Evolutionary conservation across 2,329 filamentous ascomycete genomes (phyloP), one percentile per base, ranked within the genome.

Genomic region (Stemphylium beticola): DNA sequence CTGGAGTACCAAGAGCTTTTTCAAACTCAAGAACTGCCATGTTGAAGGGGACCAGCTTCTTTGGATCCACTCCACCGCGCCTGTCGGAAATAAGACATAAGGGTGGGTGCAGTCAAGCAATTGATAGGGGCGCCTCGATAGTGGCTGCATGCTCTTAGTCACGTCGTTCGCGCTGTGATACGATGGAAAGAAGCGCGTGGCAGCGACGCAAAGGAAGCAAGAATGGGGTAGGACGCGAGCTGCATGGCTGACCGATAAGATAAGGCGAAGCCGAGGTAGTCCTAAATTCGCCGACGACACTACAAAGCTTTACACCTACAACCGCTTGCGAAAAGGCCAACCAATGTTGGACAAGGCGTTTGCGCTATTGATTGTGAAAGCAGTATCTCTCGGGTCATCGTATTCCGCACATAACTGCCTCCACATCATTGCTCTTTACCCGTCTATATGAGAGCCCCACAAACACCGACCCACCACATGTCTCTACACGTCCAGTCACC

Each of bases 171-270:
- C 10, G 15, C 15, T 17, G 12, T 29, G 4, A 33, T 34, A 26
- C 31, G 26, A 33, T 39, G 44, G 17, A 53, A 24, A 49, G 40
- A 31, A 3, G 11, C 29, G 20, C 48, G 38, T 42, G 33, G 45
- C 46, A 29, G 29, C 24, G 38, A 49, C 33, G 47, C 36, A 11
- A 47, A 55, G 50, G 54, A 50, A 29, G 26, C 49, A 45, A 49
- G 37, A 42, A 47, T 36, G 43, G 49, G 53, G 44, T 49, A 22
- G 4, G 14, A 49, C 17, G 38, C 45, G 24, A 37, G 31, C 17
- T 31, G 17, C n/a, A 41, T 29, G 31, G 31, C 31, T 40, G 34
- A 34, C 47, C 34, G 49, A 53, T 43, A 53, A 46, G 53, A 53
- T 39, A 56, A 56, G 39, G 26, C n/a, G 36, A 9, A 31, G 20